Evolutionary conservation across 73 alveolate species (phyloP).

Genomic region (Paramecium biaurelia): DNA sequence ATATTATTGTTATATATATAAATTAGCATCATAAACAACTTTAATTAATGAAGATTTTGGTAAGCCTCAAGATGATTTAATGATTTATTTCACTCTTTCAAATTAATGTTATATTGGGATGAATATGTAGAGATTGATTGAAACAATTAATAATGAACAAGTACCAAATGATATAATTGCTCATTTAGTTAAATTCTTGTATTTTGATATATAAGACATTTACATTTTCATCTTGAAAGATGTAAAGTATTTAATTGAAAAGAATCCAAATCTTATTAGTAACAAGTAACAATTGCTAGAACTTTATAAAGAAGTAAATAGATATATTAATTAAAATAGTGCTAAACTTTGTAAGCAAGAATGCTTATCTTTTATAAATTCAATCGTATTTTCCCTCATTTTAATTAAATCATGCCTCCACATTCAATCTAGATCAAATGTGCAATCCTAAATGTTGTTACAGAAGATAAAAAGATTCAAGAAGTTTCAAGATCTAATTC

Average conservation of each 20-base stretch:
- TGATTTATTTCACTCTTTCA: conserved; percentile 46
- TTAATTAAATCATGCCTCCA: conserved; percentile 18
- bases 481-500: neutral
- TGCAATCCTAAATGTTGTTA: neutral
- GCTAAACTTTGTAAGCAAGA: neutral
- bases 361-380: conserved; percentile 17
- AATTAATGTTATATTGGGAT: conserved; percentile 33
- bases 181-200: conserved; percentile 19
- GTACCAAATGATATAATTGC: neutral
- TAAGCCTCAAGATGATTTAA: conserved; percentile 2
- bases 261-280: neutral
- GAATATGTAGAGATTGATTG: neutral
- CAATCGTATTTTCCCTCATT: conserved; percentile 15
- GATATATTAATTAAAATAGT: neutral
- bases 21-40: conserved; percentile 30
- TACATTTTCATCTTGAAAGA: conserved; percentile 16
- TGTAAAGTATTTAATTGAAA: conserved; percentile 14
- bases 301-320: conserved; percentile 28
- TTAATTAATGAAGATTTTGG: neutral
- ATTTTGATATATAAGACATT: conserved; percentile 30
- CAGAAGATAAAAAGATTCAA: neutral
- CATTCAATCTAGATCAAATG: neutral
- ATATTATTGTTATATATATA: conserved; percentile 31
- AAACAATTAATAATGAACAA: neutral
- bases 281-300: neutral